Base-by-base conservation (phyloP, 2,329 filamentous ascomycete species). In the Apiospora malaysiana region DNA sequence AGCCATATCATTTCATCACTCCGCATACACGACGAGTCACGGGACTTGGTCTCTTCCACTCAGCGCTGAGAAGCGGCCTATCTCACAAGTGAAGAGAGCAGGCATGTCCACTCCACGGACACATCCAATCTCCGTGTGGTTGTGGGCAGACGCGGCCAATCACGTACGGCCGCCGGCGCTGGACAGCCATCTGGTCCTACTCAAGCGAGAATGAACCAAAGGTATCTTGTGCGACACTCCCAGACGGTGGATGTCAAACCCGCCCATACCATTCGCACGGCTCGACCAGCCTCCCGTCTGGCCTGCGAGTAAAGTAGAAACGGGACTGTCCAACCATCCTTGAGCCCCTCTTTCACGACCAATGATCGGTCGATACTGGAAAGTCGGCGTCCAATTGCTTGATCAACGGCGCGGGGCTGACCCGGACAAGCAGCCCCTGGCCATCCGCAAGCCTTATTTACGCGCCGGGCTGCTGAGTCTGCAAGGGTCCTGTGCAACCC, bases 381-480 rank as follows among this genome's bases (percentile, higher is more conserved):
- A 73, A 76, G 79, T 79, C 80, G 82, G 79, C 79, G 77, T 85
- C 82, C 80, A 80, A 87, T 87, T 87, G 85, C 83, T 81, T 81
- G 76, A 82, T 79, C 75, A 76, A 77, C 76, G 75, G 79, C 80
- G 78, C 79, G 80, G 81, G 81, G 80, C 80, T 80, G 78, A 77
- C 75, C 75, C 78, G 76, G 67, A 21, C 67, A 47, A 47, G 43
- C 25, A 45, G 45, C 45, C 67, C 67, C 67, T 56, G 46, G 71
- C 85, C 85, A 87, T 79, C 83, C 80, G 81, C 79, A 82, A 82
- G 81, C 81, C 81, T 82, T 80, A 78, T 81, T 85, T 88, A 88
- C 83, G 86, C 87, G 86, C 86, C 86, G 78, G 73, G 78, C 77
- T 75, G 74, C 75, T 77, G 75, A 74, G 74, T 79, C 75, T 78